phyloP scores from a whole-genome alignment of 2,329 filamentous ascomycete species.

The Juglanconis oblonga region DNA sequence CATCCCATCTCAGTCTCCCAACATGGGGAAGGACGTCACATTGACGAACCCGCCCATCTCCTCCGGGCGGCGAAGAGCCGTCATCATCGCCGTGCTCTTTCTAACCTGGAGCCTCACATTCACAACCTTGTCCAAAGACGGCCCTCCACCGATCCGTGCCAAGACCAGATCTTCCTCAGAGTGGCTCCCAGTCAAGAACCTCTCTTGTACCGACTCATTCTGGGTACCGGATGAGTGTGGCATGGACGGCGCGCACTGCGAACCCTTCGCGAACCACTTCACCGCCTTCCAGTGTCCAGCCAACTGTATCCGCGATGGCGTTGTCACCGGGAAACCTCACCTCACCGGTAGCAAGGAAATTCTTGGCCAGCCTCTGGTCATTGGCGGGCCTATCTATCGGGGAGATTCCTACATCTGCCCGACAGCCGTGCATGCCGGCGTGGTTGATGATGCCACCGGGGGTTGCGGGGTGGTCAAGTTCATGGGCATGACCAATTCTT shows the following conservation, averaged over 20 bases:
- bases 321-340: constrained; percentile 69
- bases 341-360: constrained; percentile 67
- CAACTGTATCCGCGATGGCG: constrained; percentile 63
- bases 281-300: constrained; percentile 74
- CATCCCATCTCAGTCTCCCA: not conserved
- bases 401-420: constrained; percentile 79
- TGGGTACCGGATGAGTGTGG: constrained; percentile 71
- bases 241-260: constrained; percentile 69
- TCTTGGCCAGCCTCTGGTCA: constrained; percentile 59
- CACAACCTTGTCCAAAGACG: constrained; percentile 10
- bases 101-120: constrained; percentile 37
- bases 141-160: constrained; percentile 6
- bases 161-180: not conserved
- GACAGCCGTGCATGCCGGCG: constrained; percentile 71
- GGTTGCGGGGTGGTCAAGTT: constrained; percentile 73
- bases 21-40: not conserved
- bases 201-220: constrained; percentile 65
- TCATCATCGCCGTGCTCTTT: not conserved
- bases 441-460: constrained; percentile 62
- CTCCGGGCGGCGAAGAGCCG: not conserved
- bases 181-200: constrained; percentile 22
- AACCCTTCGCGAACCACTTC: constrained; percentile 67
- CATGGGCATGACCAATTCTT: constrained; percentile 65
- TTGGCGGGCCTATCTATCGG: constrained; percentile 75
- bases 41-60: not conserved